These are phyloP conservation scores for Ganoderma meredithae DNA, from an alignment of 1,284 basidiomycete species.

Conservation along the genomic window DNA sequence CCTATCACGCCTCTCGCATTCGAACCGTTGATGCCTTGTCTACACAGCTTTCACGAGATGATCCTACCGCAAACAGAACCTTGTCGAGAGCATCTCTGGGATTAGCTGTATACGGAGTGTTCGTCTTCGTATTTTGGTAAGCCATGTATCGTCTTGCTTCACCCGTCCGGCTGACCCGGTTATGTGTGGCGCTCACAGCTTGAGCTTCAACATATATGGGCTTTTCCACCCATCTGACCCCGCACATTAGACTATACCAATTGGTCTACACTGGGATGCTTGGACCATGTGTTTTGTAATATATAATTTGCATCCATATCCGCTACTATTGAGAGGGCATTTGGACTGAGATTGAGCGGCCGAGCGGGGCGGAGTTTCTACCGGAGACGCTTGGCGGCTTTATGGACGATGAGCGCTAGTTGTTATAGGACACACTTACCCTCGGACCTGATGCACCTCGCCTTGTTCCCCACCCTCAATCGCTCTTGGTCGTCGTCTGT, in stretches of 20 bases:
- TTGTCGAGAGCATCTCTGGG: conserved; percentile 71
- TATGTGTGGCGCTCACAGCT: conserved; percentile 47
- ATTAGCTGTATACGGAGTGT: conserved; percentile 79
- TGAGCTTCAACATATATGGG: conserved; percentile 80
- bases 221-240: conserved; percentile 47
- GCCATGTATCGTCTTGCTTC: conserved; percentile 42
- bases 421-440: conserved; percentile 36
- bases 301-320: neutral
- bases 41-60: conserved; percentile 73
- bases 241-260: conserved; percentile 30
- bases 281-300: conserved; percentile 6
- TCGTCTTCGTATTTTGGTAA: conserved; percentile 89
- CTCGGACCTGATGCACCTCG: conserved; percentile 44
- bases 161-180: conserved; percentile 14
- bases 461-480: conserved; percentile 35
- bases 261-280: neutral
- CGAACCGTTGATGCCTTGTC: conserved; percentile 21
- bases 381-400: conserved; percentile 25
- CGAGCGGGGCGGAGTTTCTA: conserved; percentile 19
- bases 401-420: conserved; percentile 27
- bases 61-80: conserved; percentile 61
- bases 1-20: neutral
- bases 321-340: neutral
- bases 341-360: conserved; percentile 10
- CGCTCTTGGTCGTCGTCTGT: conserved; percentile 25